Percentiles rank a stretch among this genome's conserved stretches.
Evolutionary conservation across 306 rosid genomes (phyloP).

Genomic region (Glycine soja): DNA sequence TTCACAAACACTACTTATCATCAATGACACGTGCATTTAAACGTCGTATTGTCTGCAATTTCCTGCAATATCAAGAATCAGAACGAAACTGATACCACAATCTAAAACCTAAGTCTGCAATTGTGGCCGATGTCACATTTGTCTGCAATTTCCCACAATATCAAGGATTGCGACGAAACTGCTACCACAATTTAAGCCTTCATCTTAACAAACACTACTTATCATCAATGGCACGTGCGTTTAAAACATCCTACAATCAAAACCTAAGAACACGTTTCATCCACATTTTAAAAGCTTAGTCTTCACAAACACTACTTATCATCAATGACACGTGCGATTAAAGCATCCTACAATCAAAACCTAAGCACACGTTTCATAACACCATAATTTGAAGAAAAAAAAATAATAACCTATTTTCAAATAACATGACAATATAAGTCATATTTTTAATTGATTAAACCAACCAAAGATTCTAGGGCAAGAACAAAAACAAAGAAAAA

Average conservation of each 20-base stretch:
- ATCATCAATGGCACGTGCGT: too few relatives aligned
- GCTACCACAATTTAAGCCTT: neutral
- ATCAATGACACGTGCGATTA: neutral
- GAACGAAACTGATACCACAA: too few relatives aligned
- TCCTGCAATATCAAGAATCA: too few relatives aligned
- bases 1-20: too few relatives aligned
- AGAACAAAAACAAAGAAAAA: neutral
- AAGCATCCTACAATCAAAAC: neutral
- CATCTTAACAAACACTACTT: neutral
- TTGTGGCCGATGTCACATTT: too few relatives aligned
- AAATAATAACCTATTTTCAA: neutral
- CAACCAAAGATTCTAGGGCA: neutral
- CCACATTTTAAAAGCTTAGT: neutral
- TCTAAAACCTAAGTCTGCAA: too few relatives aligned
- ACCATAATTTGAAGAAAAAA: neutral
- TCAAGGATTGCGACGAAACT: too few relatives aligned
- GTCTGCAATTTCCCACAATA: too few relatives aligned
- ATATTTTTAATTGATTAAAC: neutral
- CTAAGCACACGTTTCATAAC: neutral
- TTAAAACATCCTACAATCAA: too few relatives aligned
- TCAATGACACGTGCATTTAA: too few relatives aligned
- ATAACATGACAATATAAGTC: neutral
- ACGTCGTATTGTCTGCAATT: too few relatives aligned
- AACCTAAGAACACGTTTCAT: neutral
- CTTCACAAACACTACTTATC: neutral